Conservation (phyloP, 1,139 yeast genomes). For the Taphrina populina region DNA sequence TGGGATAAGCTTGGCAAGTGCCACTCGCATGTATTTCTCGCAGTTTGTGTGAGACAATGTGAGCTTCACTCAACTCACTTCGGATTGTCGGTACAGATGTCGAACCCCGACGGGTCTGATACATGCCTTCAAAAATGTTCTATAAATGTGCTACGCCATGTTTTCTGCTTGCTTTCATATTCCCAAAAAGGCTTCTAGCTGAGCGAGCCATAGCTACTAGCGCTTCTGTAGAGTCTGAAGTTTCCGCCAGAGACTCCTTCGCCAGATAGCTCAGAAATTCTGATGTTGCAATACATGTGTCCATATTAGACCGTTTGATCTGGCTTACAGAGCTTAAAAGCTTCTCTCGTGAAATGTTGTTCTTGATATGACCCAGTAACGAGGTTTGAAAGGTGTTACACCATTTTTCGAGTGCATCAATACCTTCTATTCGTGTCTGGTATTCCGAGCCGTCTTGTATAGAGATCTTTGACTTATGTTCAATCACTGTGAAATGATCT, state of each 20-base stretch:
- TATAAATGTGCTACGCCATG: constrained; percentile 3
- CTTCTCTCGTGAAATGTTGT: constrained; percentile 35
- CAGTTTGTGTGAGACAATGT: no score
- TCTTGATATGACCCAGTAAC: constrained; percentile 5
- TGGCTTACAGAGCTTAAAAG: constrained; percentile 42
- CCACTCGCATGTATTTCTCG: no score
- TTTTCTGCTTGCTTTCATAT: constrained; percentile 14
- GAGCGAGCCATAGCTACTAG: constrained; percentile 17
- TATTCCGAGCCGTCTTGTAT: constrained; percentile 8
- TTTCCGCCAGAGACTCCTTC: constrained; percentile 43
- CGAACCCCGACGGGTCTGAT: no score
- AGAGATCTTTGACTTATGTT: background rate
- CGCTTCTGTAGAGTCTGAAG: background rate
- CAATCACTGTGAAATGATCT: constrained; percentile 37
- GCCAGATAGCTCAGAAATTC: constrained; percentile 63
- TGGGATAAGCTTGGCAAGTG: no score
- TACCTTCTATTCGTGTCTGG: background rate
- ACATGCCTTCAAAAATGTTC: no score
- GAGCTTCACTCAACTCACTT: no score
- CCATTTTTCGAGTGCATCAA: constrained; percentile 20
- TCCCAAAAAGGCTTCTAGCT: constrained; percentile 22
- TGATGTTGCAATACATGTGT: constrained; percentile 40
- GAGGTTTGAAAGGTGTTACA: constrained; percentile 19
- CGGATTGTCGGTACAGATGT: no score
- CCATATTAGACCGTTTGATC: constrained; percentile 40